Percentiles rank a stretch among this genome's conserved stretches.
Evolutionary conservation across 345 rosid genomes (phyloP).

Genomic region (Syzygium grande): DNA sequence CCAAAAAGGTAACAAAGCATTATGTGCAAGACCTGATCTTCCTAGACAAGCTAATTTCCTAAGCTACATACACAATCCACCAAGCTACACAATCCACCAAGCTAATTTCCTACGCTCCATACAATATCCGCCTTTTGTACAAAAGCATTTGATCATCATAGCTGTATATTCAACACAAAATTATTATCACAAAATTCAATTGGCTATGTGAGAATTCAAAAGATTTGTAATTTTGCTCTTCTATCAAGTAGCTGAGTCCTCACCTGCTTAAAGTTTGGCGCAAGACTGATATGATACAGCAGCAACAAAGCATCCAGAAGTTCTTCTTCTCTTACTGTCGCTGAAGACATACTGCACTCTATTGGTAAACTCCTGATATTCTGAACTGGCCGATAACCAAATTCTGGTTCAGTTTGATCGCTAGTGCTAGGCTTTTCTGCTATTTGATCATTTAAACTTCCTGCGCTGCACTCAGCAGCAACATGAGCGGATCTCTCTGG

Average conservation of each 20-base stretch:
- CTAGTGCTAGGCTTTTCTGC: constrained; percentile 91
- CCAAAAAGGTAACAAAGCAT: neutral
- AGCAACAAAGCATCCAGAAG: constrained; percentile 71
- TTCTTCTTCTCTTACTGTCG: constrained; percentile 81
- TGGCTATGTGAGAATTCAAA: neutral
- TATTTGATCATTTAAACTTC: constrained; percentile 77
- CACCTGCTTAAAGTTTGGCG: constrained; percentile 97
- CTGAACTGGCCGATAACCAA: constrained; percentile 58
- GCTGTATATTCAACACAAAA: neutral
- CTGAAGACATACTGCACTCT: constrained; percentile 51
- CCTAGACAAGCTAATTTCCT: neutral
- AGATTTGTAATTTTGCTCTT: neutral
- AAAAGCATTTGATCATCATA: neutral
- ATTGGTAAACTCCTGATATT: constrained; percentile 40
- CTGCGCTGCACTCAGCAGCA: constrained; percentile 72
- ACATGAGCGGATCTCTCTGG: constrained; percentile 85
- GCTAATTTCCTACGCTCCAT: neutral
- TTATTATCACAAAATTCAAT: neutral
- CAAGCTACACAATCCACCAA: neutral
- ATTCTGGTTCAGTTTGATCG: constrained; percentile 76
- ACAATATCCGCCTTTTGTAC: neutral
- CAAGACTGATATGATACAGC: constrained; percentile 84
- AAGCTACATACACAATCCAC: neutral
- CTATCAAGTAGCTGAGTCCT: neutral
- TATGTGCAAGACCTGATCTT: neutral